Base-by-base conservation (phyloP, 139 green algal species). In the Micractinium sp. region DNA sequence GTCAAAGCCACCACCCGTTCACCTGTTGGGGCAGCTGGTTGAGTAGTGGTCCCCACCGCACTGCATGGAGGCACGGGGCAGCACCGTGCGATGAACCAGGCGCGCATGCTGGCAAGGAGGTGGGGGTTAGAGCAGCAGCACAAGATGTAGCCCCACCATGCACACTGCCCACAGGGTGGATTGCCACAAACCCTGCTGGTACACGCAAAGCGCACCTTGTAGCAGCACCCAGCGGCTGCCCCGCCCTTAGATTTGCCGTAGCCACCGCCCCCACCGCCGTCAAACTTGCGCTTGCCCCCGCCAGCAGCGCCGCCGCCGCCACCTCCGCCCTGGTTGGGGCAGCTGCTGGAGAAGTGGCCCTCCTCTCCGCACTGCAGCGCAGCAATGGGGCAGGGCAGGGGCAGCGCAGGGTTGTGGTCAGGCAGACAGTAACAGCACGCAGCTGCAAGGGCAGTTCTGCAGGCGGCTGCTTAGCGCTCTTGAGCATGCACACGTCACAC, bases 271-370 rank as follows among this genome's bases (percentile, higher is more conserved):
- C 85, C 85, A 15, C 75, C 38, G n/a, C 73, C 86, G 67, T 85
- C 63, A 33, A 16, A 89, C 75, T 79, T 85, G 76, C 86, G 56
- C 60, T 77, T 77, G 76, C 60, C 60, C 13, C 60, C 60, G 76
- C 27, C 38, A 27, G 27, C 86, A 7, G 38, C 77, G 33, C 77
- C 86, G 31, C n/a, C 75, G 35, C 85, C 81, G 27, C 67, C 88
- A 3, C 53, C 80, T 19, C 78, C 60, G 18, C 60, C 81, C 19
- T 63, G 23, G 75, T 33, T 79, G 61, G 79, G 79, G n/a, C 77
- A 90, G 20, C 79, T 53, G 5, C 33, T 86, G 25, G 29, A 16
- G 31, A 29, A 86, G 33, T 88, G 84, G 5, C 39, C 41, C 1
- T 56, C 18, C 29, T 82, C n/a, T 18, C 84, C 84, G 18, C 84